Percentiles rank a stretch among this genome's conserved stretches.
phyloP scores from a whole-genome alignment of 805 yeast genomes.

The Candida pini region DNA sequence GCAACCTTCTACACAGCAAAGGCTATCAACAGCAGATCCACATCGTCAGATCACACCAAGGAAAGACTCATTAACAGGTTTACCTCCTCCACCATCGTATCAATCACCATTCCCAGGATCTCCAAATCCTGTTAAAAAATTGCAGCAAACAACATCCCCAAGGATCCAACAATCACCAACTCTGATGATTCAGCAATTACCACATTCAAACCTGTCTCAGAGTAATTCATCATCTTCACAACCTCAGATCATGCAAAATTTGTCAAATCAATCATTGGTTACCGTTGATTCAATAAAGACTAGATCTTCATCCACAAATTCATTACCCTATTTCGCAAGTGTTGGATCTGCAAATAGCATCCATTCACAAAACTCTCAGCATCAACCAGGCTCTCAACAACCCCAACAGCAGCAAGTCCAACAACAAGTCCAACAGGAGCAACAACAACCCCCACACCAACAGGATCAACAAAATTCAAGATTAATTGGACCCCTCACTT shows the following conservation, averaged over 20 bases:
- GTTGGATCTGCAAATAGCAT: constrained; percentile 2
- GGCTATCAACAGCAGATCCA: neutral
- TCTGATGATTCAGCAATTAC: neutral
- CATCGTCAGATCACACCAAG: neutral
- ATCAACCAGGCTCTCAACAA: too few species aligned
- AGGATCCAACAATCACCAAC: constrained; percentile 1
- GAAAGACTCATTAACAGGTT: constrained; percentile 9
- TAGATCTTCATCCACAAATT: constrained; percentile 13
- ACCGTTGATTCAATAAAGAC: constrained; percentile 18
- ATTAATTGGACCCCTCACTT: constrained; percentile 10
- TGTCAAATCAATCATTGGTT: constrained; percentile 8
- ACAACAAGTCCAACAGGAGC: too few species aligned
- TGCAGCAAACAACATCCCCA: constrained; percentile 7
- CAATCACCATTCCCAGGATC: constrained; percentile 10
- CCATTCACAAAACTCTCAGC: too few species aligned
- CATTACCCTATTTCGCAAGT: constrained; percentile 4
- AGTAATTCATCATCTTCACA: constrained; percentile 6
- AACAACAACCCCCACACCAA: constrained; percentile 1
- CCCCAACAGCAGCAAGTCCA: constrained; percentile 1
- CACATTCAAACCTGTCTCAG: constrained; percentile 1
- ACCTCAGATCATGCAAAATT: constrained; percentile 6
- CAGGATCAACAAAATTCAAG: constrained; percentile 1
- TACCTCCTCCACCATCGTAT: constrained; percentile 7
- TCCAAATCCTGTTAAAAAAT: constrained; percentile 9
- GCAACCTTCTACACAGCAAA: too few species aligned